Conservation (phyloP, 192 early-diverging fungal species). For the Mortierella hygrophila region DNA sequence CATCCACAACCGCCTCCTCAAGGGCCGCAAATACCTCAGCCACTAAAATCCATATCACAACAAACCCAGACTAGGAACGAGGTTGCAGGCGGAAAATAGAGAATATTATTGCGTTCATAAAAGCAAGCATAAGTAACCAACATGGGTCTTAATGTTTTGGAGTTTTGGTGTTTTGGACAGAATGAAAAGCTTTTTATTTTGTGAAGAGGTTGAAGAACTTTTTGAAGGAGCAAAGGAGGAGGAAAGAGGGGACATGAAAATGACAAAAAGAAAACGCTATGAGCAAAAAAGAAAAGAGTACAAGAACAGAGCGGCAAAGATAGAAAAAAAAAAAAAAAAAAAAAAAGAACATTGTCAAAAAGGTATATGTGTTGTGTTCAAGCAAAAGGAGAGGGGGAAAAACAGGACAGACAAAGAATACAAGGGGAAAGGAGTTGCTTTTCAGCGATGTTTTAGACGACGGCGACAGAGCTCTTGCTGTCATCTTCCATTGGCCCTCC, state of each 20-base stretch:
- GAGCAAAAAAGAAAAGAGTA: background rate
- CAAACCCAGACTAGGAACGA: background rate
- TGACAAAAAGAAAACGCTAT: background rate
- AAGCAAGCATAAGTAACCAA: background rate
- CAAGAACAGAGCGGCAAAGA: background rate
- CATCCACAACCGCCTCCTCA: constrained; percentile 80
- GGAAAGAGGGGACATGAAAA: background rate
- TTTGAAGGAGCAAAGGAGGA: background rate
- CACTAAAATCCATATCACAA: constrained; percentile 65
- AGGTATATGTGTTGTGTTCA: constrained; percentile 11
- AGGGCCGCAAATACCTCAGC: constrained; percentile 90
- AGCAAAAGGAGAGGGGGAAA: background rate
- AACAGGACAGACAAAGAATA: background rate
- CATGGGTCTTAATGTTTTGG: background rate
- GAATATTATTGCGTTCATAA: background rate
- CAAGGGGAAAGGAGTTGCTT: background rate
- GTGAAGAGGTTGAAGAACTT: background rate
- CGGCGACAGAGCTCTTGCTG: constrained; percentile 30
- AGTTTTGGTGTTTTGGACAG: background rate
- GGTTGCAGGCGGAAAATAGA: background rate
- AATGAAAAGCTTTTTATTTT: background rate
- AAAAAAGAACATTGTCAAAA: background rate
- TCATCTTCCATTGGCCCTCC: constrained; percentile 47
- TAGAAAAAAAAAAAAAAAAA: background rate
- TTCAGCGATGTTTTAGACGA: constrained; percentile 15